These are phyloP conservation scores for Plasmodiophora brassicae DNA, from an alignment of 208 protist species.

Conservation along the genomic window DNA sequence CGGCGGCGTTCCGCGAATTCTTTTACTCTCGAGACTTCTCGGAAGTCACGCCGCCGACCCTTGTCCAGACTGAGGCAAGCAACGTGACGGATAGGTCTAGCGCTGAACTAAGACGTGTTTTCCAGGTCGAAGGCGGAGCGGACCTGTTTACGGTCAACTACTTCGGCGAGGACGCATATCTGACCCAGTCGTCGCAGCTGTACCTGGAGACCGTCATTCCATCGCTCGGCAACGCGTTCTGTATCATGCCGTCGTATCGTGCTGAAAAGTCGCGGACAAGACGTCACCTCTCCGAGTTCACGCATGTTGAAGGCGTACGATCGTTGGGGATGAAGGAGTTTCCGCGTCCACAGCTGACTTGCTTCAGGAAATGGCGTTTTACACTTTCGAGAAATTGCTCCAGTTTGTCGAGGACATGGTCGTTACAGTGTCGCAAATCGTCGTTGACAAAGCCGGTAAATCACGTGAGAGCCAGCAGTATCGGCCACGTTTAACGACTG, in stretches of 20 bases:
- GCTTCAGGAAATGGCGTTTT: conserved; percentile 82
- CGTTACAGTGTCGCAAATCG: conserved; percentile 69
- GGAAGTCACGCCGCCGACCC: conserved; percentile 91
- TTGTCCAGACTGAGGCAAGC: conserved; percentile 85
- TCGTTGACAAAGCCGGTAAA: conserved; percentile 58
- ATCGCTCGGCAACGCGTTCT: conserved; percentile 89
- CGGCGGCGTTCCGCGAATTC: conserved; percentile 86
- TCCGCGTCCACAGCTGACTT: background rate
- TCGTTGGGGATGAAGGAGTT: background rate
- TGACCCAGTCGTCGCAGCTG: conserved; percentile 97
- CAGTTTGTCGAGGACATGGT: conserved; percentile 87
- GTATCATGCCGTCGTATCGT: conserved; percentile 87
- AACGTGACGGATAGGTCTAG: no score
- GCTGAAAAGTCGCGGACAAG: conserved; percentile 94
- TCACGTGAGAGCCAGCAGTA: no score
- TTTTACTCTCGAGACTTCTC: conserved; percentile 77
- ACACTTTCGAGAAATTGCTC: conserved; percentile 90
- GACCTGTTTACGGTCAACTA: conserved; percentile 96
- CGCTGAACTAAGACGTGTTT: background rate
- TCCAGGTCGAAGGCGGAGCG: conserved; percentile 90
- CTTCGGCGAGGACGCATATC: conserved; percentile 88
- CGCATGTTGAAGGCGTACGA: conserved; percentile 66
- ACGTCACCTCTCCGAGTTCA: conserved; percentile 95
- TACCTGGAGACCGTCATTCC: conserved; percentile 93
- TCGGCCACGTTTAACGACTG: no score